Evolutionary conservation across 2,329 filamentous ascomycete species (phyloP).

Genomic region (Emericellopsis cladophorae): DNA sequence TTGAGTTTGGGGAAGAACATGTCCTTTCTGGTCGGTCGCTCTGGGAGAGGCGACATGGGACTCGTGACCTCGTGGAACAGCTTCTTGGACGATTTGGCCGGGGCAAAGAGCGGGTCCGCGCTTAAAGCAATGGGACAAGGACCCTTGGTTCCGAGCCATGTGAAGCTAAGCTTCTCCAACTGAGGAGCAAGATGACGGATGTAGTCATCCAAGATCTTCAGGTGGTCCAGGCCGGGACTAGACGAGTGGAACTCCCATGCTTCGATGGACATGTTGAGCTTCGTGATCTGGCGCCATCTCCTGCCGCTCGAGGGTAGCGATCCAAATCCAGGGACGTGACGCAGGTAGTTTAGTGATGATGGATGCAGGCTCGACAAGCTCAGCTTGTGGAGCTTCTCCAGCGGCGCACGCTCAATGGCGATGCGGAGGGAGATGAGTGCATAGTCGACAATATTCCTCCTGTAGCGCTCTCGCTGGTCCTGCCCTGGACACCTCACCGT

Average conservation of each 20-base stretch:
- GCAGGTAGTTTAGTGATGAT: conserved; percentile 63
- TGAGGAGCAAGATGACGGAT: conserved; percentile 54
- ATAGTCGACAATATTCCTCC: conserved; percentile 73
- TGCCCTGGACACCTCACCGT: conserved; percentile 67
- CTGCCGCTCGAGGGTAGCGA: conserved; percentile 57
- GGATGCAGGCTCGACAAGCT: conserved; percentile 65
- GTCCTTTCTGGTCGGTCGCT: conserved; percentile 34
- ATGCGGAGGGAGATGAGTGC: conserved; percentile 79
- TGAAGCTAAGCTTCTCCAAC: conserved; percentile 61
- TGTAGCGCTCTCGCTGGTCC: conserved; percentile 54
- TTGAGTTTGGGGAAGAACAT: conserved; percentile 56
- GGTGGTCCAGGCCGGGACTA: conserved; percentile 52
- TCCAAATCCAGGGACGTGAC: conserved; percentile 62
- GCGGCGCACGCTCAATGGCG: conserved; percentile 60
- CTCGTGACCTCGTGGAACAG: conserved; percentile 53
- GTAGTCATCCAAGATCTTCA: conserved; percentile 73
- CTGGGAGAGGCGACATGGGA: conserved; percentile 49
- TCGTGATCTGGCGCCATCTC: conserved; percentile 67
- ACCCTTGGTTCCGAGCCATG: conserved; percentile 65
- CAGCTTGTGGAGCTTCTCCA: conserved; percentile 54
- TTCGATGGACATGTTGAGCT: conserved; percentile 61
- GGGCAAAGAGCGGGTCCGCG: conserved; percentile 56
- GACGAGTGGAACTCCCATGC: conserved; percentile 51
- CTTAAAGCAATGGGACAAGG: conserved; percentile 62
- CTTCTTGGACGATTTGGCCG: conserved; percentile 39